These are phyloP conservation scores for Umbelopsis isabellina DNA, from an alignment of 192 early-diverging fungal species.

Conservation along the genomic window DNA sequence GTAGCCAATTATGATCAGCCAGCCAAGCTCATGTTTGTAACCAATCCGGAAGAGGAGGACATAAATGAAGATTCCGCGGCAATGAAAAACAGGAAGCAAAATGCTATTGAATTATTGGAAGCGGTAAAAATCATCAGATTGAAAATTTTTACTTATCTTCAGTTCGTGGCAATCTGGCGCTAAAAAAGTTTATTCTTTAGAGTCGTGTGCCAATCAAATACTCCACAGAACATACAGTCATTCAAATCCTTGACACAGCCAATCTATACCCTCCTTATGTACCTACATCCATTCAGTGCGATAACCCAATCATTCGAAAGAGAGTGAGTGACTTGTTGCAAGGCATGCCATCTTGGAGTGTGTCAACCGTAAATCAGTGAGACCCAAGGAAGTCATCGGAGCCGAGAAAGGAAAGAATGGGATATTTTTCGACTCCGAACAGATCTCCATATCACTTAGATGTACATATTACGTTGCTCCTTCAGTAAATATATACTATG, in stretches of 20 bases:
- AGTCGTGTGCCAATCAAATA: conserved; percentile 48
- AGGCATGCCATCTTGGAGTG: conserved; percentile 17
- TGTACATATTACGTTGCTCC: too few species aligned
- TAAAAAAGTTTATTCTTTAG: conserved; percentile 30
- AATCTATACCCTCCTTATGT: conserved; percentile 51
- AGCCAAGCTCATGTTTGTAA: conserved; percentile 3
- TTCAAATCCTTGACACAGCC: conserved; percentile 46
- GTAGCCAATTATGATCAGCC: neutral
- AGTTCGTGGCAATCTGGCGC: neutral
- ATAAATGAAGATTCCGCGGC: conserved; percentile 12
- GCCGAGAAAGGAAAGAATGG: conserved; percentile 3
- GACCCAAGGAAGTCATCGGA: neutral
- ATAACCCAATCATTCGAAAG: conserved; percentile 46
- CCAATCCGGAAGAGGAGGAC: neutral
- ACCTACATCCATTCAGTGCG: conserved; percentile 43
- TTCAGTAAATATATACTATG: too few species aligned
- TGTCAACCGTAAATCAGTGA: neutral
- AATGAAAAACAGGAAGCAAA: conserved; percentile 1
- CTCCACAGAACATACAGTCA: conserved; percentile 32
- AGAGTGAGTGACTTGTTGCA: conserved; percentile 50
- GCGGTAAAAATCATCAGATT: conserved; percentile 1
- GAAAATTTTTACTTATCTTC: neutral
- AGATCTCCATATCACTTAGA: too few species aligned
- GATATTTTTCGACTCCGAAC: neutral
- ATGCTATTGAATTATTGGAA: conserved; percentile 11